Conservation (phyloP, 495 filamentous ascomycete genomes). For the Evernia prunastri region DNA sequence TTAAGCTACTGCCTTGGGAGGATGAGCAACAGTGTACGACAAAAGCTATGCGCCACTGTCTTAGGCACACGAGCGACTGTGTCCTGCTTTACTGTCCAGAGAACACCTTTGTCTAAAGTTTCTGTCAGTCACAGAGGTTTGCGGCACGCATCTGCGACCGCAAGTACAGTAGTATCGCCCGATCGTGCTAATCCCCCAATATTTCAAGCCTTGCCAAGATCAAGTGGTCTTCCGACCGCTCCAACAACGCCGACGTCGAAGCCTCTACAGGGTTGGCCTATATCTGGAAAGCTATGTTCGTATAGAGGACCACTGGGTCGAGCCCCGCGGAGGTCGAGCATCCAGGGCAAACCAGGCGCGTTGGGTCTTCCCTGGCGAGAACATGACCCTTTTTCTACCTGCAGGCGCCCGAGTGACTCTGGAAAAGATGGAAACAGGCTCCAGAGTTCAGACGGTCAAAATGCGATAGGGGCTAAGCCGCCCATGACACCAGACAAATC, state of each 20-base stretch:
- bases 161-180: background rate
- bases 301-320: background rate
- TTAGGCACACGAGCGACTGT: slow-evolving; percentile 14
- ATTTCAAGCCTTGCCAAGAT: background rate
- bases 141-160: background rate
- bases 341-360: background rate
- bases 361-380: background rate
- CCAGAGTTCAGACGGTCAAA: background rate
- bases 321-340: background rate
- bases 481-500: background rate
- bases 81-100: background rate
- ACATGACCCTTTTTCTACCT: background rate
- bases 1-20: slow-evolving; percentile 22
- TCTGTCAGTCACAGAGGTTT: background rate
- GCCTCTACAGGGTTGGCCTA: background rate
- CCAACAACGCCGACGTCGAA: background rate
- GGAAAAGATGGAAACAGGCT: background rate
- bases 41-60: slow-evolving; percentile 39
- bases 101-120: background rate
- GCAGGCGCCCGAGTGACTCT: background rate
- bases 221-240: background rate
- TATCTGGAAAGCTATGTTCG: background rate
- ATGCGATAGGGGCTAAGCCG: background rate
- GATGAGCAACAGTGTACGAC: slow-evolving; percentile 51
- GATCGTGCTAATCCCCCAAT: background rate